Evolutionary conservation across 495 filamentous ascomycete genomes (phyloP), one percentile per base, ranked within the genome.

Genomic region (Penicilliopsis zonata): DNA sequence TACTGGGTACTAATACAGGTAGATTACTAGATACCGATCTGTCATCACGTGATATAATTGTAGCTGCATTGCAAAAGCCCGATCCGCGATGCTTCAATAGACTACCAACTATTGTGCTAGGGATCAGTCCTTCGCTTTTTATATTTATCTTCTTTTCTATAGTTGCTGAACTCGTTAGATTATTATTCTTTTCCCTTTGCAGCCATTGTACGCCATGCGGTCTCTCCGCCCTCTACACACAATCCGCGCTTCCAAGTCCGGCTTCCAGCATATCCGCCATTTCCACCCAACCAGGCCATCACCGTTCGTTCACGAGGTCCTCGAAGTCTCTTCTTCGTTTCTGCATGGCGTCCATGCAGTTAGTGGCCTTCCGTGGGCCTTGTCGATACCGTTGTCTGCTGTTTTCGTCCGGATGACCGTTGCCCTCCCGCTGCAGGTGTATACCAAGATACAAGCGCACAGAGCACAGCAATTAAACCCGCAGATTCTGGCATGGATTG

Each of bases 361-460:
- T 41, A 71, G 69, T 16, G 58, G 63, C 28, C 65, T 80, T 2
- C 71, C 84, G 38, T 93, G 85, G 85, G 74, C 52, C 29, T 43
- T 70, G 6, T 67, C 74, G 16, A 70, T 94, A 33, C 85, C 86
- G 0, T 60, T 82, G 33, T 63, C 80, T 1, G 80, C 83, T 1
- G 33, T 85, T 2, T 22, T 70, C 28, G 56, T 88, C 30, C 76
- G 76, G 34, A 58, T 66, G 18, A 31, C 59, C 19, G 46, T 79
- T 42, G 71, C 74, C 25, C 44, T 78, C 3, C 82, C 81, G 0
- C 37, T 80, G 2, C 54, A 67, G 13, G 41, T 74, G 24, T 83
- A 74, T 49, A 53, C 43, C 31, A 57, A 34, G 63, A 54, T 34
- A 37, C 36, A 36, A 46, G 63, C 33, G 13, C 46, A 40, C 42